A percentile compares a stretch with the other conserved stretches of the same genome.
phyloP scores from a whole-genome alignment of 176 grass and related monocot genomes.

The Cymbopogon citratus region DNA sequence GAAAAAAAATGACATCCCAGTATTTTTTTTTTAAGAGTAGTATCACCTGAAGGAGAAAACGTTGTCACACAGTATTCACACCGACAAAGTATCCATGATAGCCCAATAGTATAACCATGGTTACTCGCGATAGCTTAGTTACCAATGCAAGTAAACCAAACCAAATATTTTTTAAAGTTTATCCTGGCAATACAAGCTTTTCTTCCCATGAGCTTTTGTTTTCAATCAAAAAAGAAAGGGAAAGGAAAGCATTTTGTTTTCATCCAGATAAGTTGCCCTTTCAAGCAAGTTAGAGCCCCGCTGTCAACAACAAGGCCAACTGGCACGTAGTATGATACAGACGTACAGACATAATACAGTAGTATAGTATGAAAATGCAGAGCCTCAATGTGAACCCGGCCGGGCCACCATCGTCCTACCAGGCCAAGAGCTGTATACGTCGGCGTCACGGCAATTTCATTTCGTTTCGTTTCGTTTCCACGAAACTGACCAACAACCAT shows the following conservation, averaged over 20 bases:
- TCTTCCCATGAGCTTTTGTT: neutral
- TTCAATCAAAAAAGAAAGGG: neutral
- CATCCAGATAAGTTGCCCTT: neutral
- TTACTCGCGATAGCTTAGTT: neutral
- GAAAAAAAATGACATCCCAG: too few relatives aligned
- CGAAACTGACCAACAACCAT: neutral
- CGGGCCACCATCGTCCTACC: neutral
- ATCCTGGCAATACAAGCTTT: neutral
- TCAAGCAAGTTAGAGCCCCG: constrained; percentile 4
- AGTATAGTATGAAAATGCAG: neutral
- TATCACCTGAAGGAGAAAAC: neutral
- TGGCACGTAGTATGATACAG: neutral
- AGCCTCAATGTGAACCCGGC: constrained; percentile 13
- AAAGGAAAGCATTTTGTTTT: neutral
- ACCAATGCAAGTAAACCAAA: neutral
- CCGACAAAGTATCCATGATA: neutral
- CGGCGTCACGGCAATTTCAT: neutral
- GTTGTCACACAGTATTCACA: neutral
- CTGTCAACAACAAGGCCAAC: constrained; percentile 1
- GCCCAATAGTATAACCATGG: neutral
- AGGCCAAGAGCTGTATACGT: neutral
- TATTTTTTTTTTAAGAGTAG: neutral
- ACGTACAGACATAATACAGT: neutral
- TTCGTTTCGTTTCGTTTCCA: neutral
- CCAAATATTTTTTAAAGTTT: neutral